These are phyloP conservation scores for Jackrogersella multiformis DNA, from an alignment of 495 filamentous ascomycete genomes.

Conservation along the genomic window DNA sequence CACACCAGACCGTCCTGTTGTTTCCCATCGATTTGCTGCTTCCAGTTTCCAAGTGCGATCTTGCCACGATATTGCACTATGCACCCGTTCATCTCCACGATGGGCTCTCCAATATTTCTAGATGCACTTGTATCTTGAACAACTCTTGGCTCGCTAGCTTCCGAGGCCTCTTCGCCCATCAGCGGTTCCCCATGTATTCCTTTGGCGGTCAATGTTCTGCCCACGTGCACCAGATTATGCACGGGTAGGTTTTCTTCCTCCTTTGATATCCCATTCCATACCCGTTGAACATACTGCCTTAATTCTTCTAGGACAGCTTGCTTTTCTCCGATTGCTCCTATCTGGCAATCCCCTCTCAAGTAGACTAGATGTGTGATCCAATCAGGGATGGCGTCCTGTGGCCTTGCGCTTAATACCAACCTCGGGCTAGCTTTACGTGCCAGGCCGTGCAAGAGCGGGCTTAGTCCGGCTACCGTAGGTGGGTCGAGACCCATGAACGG, in stretches of 20 bases:
- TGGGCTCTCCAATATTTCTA: slow-evolving; percentile 60
- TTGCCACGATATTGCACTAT: slow-evolving; percentile 81
- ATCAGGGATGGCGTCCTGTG: slow-evolving; percentile 84
- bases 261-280: slow-evolving; percentile 45
- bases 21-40: slow-evolving; percentile 61
- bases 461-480: slow-evolving; percentile 73
- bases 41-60: slow-evolving; percentile 79
- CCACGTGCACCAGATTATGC: slow-evolving; percentile 61
- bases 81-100: slow-evolving; percentile 89
- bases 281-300: slow-evolving; percentile 51
- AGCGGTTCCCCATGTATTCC: slow-evolving; percentile 54
- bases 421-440: slow-evolving; percentile 71
- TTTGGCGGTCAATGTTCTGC: slow-evolving; percentile 54
- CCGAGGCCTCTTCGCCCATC: slow-evolving; percentile 37
- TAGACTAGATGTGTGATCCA: slow-evolving; percentile 88
- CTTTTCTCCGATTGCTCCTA: slow-evolving; percentile 67
- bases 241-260: slow-evolving; percentile 54
- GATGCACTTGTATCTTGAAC: not conserved
- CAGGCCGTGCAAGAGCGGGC: slow-evolving; percentile 70
- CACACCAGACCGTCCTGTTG: slow-evolving; percentile 73
- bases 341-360: slow-evolving; percentile 66
- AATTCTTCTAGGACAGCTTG: slow-evolving; percentile 60
- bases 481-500: slow-evolving; percentile 98
- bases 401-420: slow-evolving; percentile 78
- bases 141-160: not conserved